Conservation (phyloP, 495 filamentous ascomycete species). For the Ramalina intermedia region DNA sequence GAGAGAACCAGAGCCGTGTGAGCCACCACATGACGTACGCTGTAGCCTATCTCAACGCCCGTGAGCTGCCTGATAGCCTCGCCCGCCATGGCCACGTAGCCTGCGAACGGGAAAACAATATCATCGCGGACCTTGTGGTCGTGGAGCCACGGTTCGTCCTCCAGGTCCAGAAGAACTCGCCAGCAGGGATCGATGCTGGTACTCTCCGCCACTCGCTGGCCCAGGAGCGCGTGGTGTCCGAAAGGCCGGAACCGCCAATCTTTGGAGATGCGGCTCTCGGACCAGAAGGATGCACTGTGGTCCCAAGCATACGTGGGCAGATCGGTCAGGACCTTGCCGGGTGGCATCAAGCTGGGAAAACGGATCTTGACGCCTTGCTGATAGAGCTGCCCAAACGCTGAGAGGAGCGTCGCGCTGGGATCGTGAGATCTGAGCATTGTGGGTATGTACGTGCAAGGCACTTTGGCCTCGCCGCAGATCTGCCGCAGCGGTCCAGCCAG, state of each 20-base stretch:
- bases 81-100: no score
- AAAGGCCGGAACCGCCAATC: slow-evolving; percentile 18
- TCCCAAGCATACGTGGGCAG: slow-evolving; percentile 31
- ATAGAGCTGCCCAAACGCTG: slow-evolving; percentile 20
- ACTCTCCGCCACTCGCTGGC: neutral
- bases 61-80: neutral
- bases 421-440: slow-evolving; percentile 23
- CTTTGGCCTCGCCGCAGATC: slow-evolving; percentile 22
- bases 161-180: no score
- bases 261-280: slow-evolving; percentile 13
- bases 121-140: no score
- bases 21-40: neutral
- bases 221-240: slow-evolving; percentile 14
- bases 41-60: neutral
- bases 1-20: slow-evolving; percentile 12
- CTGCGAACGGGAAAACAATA: no score
- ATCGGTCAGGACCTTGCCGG: slow-evolving; percentile 12
- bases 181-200: no score
- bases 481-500: slow-evolving; percentile 31
- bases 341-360: neutral
- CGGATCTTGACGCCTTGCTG: slow-evolving; percentile 1
- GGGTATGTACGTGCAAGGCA: slow-evolving; percentile 22
- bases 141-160: no score
- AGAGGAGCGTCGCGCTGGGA: slow-evolving; percentile 13
- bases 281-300: slow-evolving; percentile 1